A percentile compares a stretch with the other conserved stretches of the same genome.
Conservation (phyloP, 768 basidiomycete genomes). For the Russula sp. region DNA sequence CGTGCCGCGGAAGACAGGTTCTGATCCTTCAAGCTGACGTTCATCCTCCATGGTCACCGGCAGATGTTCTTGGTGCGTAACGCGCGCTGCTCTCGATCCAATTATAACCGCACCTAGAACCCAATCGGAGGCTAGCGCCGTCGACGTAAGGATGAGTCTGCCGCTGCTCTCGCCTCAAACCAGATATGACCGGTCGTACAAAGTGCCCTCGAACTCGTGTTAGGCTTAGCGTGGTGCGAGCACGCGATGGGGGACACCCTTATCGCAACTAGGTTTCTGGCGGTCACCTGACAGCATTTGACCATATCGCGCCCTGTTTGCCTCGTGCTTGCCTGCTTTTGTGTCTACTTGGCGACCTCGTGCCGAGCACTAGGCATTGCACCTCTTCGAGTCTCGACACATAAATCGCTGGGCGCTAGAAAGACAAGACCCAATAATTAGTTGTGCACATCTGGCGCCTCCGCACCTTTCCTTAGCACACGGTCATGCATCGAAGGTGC, state of each 20-base stretch:
- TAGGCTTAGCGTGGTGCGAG: constrained; percentile 3
- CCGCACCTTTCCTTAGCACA: constrained; percentile 3
- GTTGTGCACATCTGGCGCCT: constrained; percentile 5
- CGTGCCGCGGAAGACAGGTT: neutral
- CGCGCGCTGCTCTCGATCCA: constrained; percentile 13
- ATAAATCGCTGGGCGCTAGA: neutral
- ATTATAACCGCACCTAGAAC: constrained; percentile 10
- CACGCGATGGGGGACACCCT: neutral
- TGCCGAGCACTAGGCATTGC: constrained; percentile 8
- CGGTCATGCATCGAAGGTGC: neutral
- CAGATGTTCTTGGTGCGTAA: constrained; percentile 17
- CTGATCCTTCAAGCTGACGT: constrained; percentile 7
- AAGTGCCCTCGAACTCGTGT: constrained; percentile 1
- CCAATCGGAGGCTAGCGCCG: constrained; percentile 11
- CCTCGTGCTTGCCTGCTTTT: constrained; percentile 15
- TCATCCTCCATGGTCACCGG: constrained; percentile 7
- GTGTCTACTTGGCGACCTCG: constrained; percentile 11
- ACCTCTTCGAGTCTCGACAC: neutral
- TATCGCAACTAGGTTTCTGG: neutral
- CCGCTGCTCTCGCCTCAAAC: neutral
- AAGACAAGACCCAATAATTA: neutral
- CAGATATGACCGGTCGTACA: constrained; percentile 1
- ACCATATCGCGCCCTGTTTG: neutral
- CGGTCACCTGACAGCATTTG: constrained; percentile 20
- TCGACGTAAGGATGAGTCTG: constrained; percentile 12